phyloP scores from a whole-genome alignment of 2,329 filamentous ascomycete genomes.

The Fusarium brachygibbosum region DNA sequence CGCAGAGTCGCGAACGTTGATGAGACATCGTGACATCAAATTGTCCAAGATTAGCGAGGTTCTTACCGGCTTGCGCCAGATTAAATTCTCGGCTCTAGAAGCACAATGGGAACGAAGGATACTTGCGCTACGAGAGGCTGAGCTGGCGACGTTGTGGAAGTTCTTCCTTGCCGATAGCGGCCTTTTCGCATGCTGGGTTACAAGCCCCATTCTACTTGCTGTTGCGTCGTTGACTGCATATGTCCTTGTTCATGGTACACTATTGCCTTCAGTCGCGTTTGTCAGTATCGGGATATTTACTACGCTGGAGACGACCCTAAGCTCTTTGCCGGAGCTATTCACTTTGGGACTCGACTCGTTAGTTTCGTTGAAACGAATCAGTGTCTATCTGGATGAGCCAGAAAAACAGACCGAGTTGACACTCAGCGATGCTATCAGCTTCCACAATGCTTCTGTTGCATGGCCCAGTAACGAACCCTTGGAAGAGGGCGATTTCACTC shows the following conservation, averaged over 20 bases:
- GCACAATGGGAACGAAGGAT: slow-evolving; percentile 79
- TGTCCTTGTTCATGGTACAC: slow-evolving; percentile 69
- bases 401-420: slow-evolving; percentile 69
- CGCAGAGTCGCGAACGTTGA: slow-evolving; percentile 73
- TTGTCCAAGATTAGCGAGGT: slow-evolving; percentile 81
- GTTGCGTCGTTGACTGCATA: slow-evolving; percentile 78
- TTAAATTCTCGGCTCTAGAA: slow-evolving; percentile 84
- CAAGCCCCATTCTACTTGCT: slow-evolving; percentile 78
- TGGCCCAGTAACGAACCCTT: slow-evolving; percentile 76
- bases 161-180: slow-evolving; percentile 74
- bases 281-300: slow-evolving; percentile 82
- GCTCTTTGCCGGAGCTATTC: slow-evolving; percentile 77
- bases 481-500: slow-evolving; percentile 71
- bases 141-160: slow-evolving; percentile 74
- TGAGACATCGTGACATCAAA: slow-evolving; percentile 81
- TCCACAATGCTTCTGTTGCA: slow-evolving; percentile 74
- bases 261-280: slow-evolving; percentile 81
- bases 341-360: slow-evolving; percentile 78
- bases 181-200: slow-evolving; percentile 77
- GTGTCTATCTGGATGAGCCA: slow-evolving; percentile 74
- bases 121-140: slow-evolving; percentile 68
- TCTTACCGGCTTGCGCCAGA: slow-evolving; percentile 81
- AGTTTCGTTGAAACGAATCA: slow-evolving; percentile 77
- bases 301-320: slow-evolving; percentile 76
- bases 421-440: slow-evolving; percentile 71